A percentile compares a stretch with the other conserved stretches of the same genome.
Evolutionary conservation across 192 early-diverging fungal genomes (phyloP).

Genomic region (Gamsiella multidivaricata): DNA sequence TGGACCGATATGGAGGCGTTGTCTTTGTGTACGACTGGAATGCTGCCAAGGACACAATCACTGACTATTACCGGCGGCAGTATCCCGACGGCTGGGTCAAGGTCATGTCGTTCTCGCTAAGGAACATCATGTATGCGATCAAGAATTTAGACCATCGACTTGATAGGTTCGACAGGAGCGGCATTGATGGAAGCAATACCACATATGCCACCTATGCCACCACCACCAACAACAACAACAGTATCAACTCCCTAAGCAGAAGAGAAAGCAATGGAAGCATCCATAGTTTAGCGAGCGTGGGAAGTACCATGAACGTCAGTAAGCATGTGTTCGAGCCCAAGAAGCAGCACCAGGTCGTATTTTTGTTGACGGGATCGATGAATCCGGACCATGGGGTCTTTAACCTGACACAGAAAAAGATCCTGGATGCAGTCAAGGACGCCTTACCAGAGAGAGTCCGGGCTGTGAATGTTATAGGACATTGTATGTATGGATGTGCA

Average conservation of each 20-base stretch:
- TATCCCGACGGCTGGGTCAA: conserved; percentile 52
- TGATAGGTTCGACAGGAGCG: conserved; percentile 24
- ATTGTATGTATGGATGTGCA: conserved; percentile 53
- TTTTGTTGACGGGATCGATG: conserved; percentile 53
- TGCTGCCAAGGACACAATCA: conserved; percentile 48
- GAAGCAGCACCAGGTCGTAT: conserved; percentile 44
- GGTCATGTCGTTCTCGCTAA: conserved; percentile 51
- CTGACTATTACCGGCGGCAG: conserved; percentile 49
- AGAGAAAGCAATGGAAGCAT: conserved; percentile 14
- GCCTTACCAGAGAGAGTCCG: conserved; percentile 35
- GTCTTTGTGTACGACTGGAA: conserved; percentile 59
- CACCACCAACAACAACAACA: too few species aligned
- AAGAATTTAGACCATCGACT: conserved; percentile 45
- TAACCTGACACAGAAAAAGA: conserved; percentile 35
- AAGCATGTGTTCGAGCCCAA: conserved; percentile 7
- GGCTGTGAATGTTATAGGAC: conserved; percentile 44
- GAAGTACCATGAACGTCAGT: not conserved
- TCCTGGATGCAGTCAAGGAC: conserved; percentile 35
- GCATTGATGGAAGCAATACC: not conserved
- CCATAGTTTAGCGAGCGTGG: conserved; percentile 4
- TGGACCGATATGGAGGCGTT: conserved; percentile 51
- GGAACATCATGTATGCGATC: conserved; percentile 42
- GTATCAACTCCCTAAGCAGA: too few species aligned
- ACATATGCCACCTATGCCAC: too few species aligned
- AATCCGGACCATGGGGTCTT: conserved; percentile 43